These are phyloP conservation scores for Stephanodiscus minutulus DNA, from an alignment of 108 stramenopile species.

Conservation along the genomic window DNA sequence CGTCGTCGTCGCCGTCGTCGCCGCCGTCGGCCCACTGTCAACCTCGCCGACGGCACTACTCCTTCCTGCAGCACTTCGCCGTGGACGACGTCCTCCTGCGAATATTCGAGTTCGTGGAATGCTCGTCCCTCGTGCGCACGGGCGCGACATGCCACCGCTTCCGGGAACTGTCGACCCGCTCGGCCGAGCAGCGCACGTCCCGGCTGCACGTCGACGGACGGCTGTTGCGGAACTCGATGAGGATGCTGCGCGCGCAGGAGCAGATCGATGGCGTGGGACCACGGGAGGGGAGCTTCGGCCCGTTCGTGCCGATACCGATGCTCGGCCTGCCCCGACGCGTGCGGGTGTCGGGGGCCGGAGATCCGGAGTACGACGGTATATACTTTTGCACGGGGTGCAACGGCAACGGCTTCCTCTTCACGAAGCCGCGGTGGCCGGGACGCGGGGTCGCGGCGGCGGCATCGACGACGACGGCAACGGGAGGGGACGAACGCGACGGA, in stretches of 20 bases:
- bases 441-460: constrained; percentile 9
- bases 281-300: constrained; percentile 18
- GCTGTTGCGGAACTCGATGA: constrained; percentile 64
- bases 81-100: constrained; percentile 76
- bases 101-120: constrained; percentile 73
- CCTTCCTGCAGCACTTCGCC: constrained; percentile 64
- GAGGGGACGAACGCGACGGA: not conserved
- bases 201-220: constrained; percentile 48
- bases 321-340: constrained; percentile 60
- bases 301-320: constrained; percentile 68
- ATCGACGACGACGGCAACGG: not conserved
- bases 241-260: constrained; percentile 73
- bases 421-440: constrained; percentile 67
- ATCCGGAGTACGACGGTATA: constrained; percentile 82
- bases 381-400: constrained; percentile 81
- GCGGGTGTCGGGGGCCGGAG: constrained; percentile 61
- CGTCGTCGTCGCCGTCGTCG: not conserved
- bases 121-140: constrained; percentile 61
- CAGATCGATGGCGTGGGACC: constrained; percentile 65
- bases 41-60: constrained; percentile 17
- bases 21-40: not conserved
- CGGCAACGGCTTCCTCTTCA: constrained; percentile 78
- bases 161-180: constrained; percentile 54
- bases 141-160: constrained; percentile 69
- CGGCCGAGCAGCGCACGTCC: constrained; percentile 61